phyloP scores from a whole-genome alignment of 1,284 basidiomycete genomes.

The Vanrija pseudolonga region DNA sequence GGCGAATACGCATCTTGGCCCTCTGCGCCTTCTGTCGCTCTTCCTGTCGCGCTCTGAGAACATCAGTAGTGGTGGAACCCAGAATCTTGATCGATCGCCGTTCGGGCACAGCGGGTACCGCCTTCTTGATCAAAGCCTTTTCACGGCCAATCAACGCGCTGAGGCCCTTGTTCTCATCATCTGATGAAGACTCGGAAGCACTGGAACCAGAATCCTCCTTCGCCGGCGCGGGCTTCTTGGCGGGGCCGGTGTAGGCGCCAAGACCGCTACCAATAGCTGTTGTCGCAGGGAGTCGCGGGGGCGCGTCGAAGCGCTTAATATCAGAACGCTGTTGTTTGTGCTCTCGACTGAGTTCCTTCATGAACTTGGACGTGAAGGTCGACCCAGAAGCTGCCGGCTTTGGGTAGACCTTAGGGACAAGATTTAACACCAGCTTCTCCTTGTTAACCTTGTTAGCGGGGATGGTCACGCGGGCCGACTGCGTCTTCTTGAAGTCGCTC shows the following conservation, averaged over 20 bases:
- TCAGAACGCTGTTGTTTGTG: conserved; percentile 18
- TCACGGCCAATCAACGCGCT: conserved; percentile 58
- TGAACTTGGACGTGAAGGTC: conserved; percentile 34
- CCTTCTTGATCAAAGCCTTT: conserved; percentile 46
- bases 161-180: conserved; percentile 58
- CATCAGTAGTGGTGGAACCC: conserved; percentile 49
- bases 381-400: conserved; percentile 17
- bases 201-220: conserved; percentile 36
- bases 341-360: conserved; percentile 39
- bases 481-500: conserved; percentile 3
- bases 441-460: conserved; percentile 8
- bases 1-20: conserved; percentile 68
- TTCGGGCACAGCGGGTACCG: conserved; percentile 38
- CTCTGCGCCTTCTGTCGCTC: conserved; percentile 62
- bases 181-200: conserved; percentile 49
- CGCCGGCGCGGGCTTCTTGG: conserved; percentile 10
- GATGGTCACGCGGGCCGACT: neutral
- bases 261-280: conserved; percentile 36
- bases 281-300: conserved; percentile 27
- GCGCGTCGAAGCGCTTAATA: conserved; percentile 13
- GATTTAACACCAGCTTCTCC: conserved; percentile 36
- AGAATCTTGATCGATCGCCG: conserved; percentile 69
- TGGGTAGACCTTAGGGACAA: conserved; percentile 24
- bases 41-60: conserved; percentile 43
- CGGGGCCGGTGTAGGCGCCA: conserved; percentile 33